Conservation (phyloP, 2,329 filamentous ascomycete genomes). For the Chaetomiaceae sp. region DNA sequence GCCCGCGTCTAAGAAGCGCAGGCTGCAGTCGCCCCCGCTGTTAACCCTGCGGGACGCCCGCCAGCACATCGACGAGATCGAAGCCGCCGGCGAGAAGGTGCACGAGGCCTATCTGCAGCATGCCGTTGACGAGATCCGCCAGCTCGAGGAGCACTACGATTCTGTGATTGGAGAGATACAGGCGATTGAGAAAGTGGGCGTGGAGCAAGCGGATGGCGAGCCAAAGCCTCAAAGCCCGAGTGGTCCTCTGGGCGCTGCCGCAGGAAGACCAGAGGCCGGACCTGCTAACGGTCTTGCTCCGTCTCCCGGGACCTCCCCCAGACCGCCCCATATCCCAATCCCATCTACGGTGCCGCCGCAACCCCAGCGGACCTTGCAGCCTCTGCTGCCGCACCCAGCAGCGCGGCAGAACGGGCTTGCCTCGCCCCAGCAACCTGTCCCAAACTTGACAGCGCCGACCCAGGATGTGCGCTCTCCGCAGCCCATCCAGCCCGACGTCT, state of each 20-base stretch:
- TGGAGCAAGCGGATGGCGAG: conserved; percentile 17
- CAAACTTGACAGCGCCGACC: conserved; percentile 4
- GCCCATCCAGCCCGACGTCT: conserved; percentile 8
- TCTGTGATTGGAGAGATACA: conserved; percentile 61
- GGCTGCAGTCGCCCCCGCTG: conserved; percentile 58
- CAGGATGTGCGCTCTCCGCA: conserved; percentile 14
- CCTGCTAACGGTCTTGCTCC: conserved; percentile 13
- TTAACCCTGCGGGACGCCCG: conserved; percentile 61
- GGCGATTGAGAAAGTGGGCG: conserved; percentile 33
- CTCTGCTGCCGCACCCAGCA: conserved; percentile 20
- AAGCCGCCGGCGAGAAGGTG: conserved; percentile 63
- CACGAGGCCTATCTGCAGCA: conserved; percentile 69
- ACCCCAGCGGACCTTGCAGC: conserved; percentile 21
- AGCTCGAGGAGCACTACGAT: conserved; percentile 65
- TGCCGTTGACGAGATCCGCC: conserved; percentile 61
- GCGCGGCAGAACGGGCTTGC: conserved; percentile 7
- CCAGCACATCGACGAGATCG: conserved; percentile 61
- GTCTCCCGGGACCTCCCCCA: conserved; percentile 12
- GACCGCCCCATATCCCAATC: conserved; percentile 8
- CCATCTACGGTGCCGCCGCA: conserved; percentile 19
- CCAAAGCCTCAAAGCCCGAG: conserved; percentile 6
- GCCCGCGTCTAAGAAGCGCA: conserved; percentile 65
- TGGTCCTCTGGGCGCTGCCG: conserved; percentile 3
- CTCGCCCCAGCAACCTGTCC: conserved; percentile 4
- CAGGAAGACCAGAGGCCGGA: conserved; percentile 1